phyloP scores from a whole-genome alignment of 2,329 filamentous ascomycete species.

The Nothophoma quercina region DNA sequence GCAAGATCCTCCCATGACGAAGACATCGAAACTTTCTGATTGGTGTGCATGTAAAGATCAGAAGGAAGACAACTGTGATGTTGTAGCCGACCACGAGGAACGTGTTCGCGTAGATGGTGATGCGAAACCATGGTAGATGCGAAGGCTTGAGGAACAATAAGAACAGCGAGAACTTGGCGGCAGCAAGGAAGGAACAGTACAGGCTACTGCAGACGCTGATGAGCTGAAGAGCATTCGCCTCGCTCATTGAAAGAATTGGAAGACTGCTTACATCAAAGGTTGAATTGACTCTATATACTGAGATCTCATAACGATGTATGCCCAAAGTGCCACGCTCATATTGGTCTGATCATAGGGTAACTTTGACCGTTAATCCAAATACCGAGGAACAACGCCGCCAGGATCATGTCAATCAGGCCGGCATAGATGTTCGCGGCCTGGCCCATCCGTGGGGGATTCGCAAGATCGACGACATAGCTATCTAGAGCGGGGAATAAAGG shows the following conservation, averaged over 20 bases:
- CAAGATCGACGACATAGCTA: constrained; percentile 38
- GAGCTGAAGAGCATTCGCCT: constrained; percentile 1
- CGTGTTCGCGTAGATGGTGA: constrained; percentile 24
- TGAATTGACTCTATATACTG: constrained; percentile 14
- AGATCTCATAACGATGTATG: constrained; percentile 33
- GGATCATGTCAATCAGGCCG: constrained; percentile 28
- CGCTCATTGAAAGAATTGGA: no score
- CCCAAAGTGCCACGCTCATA: constrained; percentile 22
- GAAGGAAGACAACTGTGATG: constrained; percentile 26
- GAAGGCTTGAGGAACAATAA: constrained; percentile 29
- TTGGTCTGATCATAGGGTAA: no score
- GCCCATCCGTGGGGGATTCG: constrained; percentile 27
- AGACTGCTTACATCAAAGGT: constrained; percentile 15
- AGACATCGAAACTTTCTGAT: constrained; percentile 27
- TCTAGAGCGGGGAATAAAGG: constrained; percentile 31
- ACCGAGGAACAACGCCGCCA: constrained; percentile 30
- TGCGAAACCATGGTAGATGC: constrained; percentile 20
- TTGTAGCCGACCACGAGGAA: constrained; percentile 31
- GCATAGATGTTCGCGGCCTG: constrained; percentile 28
- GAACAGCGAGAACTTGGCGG: constrained; percentile 31
- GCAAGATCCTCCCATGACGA: constrained; percentile 22
- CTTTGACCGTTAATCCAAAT: no score
- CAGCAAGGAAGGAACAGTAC: constrained; percentile 25
- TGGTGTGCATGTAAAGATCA: constrained; percentile 33
- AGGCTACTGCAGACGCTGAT: constrained; percentile 20